A percentile compares a stretch with the other conserved stretches of the same genome.
Conservation (phyloP, 768 basidiomycete species). For the Kwoniella sp. region DNA sequence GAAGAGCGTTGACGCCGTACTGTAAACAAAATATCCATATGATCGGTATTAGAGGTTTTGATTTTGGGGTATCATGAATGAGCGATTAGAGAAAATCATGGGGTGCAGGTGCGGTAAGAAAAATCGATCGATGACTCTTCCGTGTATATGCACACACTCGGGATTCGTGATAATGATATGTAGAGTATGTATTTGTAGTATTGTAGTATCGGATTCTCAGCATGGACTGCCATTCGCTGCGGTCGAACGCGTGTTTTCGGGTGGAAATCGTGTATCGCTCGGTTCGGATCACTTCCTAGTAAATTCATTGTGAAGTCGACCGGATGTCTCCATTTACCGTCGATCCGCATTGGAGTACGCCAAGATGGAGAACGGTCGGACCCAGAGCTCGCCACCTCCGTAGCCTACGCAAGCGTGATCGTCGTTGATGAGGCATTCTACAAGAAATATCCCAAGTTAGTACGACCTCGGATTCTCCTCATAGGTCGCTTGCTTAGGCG, state of each 20-base stretch:
- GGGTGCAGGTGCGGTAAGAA: too few species aligned
- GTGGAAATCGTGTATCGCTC: too few species aligned
- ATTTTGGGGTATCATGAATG: not conserved
- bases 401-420: constrained; percentile 55
- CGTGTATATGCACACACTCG: not conserved
- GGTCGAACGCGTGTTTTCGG: not conserved
- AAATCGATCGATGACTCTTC: not conserved
- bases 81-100: not conserved
- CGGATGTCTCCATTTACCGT: constrained; percentile 9
- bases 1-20: not conserved
- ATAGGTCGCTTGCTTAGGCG: too few species aligned
- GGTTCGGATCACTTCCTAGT: not conserved
- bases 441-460: not conserved
- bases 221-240: not conserved
- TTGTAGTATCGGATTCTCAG: too few species aligned
- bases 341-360: constrained; percentile 38
- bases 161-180: too few species aligned
- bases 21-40: not conserved
- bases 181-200: too few species aligned
- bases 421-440: constrained; percentile 50
- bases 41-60: not conserved
- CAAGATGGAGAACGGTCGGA: constrained; percentile 50
- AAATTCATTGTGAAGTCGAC: too few species aligned
- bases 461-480: too few species aligned
- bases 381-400: constrained; percentile 54